These are phyloP conservation scores for Austroboletus novae-zelandiae DNA, from an alignment of 1,284 basidiomycete genomes.

Conservation along the genomic window DNA sequence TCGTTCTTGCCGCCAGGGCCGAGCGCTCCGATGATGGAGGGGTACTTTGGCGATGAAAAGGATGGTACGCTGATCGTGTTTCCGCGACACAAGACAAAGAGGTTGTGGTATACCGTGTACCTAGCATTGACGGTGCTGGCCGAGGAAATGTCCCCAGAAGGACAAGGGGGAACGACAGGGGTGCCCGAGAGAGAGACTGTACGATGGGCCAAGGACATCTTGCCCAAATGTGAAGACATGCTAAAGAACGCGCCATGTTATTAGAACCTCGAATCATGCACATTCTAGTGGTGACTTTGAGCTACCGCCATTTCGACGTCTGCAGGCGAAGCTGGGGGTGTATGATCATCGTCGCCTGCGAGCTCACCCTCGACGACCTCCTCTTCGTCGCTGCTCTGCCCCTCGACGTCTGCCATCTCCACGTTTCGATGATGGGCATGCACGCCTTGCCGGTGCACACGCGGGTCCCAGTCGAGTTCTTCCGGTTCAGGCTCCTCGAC, in stretches of 20 bases:
- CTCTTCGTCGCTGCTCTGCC: constrained; percentile 30
- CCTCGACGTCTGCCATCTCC: too few species aligned
- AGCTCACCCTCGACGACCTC: constrained; percentile 36
- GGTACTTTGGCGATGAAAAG: constrained; percentile 19
- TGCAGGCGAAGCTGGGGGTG: constrained; percentile 20
- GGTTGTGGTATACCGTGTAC: constrained; percentile 72
- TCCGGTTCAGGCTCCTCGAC: constrained; percentile 74
- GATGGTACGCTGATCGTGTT: constrained; percentile 39
- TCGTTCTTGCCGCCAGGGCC: constrained; percentile 52
- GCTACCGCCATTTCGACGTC: constrained; percentile 26
- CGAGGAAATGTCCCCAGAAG: constrained; percentile 22
- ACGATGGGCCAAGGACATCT: constrained; percentile 42
- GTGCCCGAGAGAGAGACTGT: constrained; percentile 13
- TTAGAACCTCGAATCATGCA: constrained; percentile 16
- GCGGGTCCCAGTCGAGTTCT: constrained; percentile 66
- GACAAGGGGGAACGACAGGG: background rate
- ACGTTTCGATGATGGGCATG: too few species aligned
- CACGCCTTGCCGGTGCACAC: constrained; percentile 10
- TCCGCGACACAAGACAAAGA: constrained; percentile 53
- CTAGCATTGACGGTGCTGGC: constrained; percentile 51
- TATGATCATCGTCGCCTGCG: constrained; percentile 29
- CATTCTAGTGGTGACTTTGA: constrained; percentile 3
- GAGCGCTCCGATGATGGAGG: too few species aligned
- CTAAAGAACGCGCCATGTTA: constrained; percentile 52
- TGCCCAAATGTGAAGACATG: constrained; percentile 37